Conservation (phyloP, 768 basidiomycete species). For the Collybia sordida region DNA sequence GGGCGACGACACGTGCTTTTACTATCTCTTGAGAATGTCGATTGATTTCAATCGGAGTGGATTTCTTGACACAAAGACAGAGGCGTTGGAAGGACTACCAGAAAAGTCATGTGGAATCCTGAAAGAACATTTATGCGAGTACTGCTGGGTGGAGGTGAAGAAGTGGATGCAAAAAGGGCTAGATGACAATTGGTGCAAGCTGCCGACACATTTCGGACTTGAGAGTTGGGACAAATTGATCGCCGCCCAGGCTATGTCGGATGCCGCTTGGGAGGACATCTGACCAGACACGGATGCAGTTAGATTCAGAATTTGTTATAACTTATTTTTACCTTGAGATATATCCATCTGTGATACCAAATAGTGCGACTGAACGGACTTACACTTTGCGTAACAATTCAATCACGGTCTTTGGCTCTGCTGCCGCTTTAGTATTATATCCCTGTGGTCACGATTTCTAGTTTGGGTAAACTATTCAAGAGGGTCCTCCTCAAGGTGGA, state of each 20-base stretch:
- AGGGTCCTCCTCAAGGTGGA: not conserved
- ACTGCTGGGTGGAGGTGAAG: conserved; percentile 7
- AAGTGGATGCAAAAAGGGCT: conserved; percentile 3
- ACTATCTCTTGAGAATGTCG: conserved; percentile 5
- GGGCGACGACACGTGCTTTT: conserved; percentile 7
- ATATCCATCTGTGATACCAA: too few species aligned
- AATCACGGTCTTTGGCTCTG: too few species aligned
- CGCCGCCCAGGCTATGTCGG: conserved; percentile 1
- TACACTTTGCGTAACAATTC: too few species aligned
- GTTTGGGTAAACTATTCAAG: conserved; percentile 9
- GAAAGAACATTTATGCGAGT: conserved; percentile 10
- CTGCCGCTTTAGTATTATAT: too few species aligned
- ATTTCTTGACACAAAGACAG: conserved; percentile 11
- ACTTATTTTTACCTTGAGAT: too few species aligned
- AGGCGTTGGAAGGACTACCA: conserved; percentile 11
- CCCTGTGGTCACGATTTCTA: not conserved
- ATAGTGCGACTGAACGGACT: too few species aligned
- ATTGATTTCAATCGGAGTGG: conserved; percentile 8
- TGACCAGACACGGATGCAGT: not conserved
- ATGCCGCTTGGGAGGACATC: conserved; percentile 6
- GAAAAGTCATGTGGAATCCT: conserved; percentile 2
- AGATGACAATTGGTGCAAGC: conserved; percentile 9
- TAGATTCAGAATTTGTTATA: not conserved
- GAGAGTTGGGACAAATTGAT: conserved; percentile 5
- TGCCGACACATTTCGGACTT: conserved; percentile 10